Conservation (phyloP, 148 eudicot species). For the Spergularia marina region DNA sequence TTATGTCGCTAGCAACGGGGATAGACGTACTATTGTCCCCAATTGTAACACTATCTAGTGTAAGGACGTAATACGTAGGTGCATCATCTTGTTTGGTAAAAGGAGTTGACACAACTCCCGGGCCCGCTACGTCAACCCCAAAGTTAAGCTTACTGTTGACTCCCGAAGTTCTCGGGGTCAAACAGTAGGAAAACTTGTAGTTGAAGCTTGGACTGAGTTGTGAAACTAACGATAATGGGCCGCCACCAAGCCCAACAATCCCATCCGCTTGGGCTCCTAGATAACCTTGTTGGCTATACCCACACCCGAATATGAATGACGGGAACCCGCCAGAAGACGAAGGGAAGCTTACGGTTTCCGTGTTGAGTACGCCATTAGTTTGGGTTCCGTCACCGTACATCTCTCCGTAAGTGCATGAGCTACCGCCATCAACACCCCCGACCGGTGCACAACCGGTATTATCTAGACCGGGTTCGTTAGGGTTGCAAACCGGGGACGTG, state of each 20-base stretch:
- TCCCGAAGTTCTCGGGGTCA: conserved; percentile 5
- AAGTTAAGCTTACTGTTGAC: conserved; percentile 28
- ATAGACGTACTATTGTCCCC: conserved; percentile 11
- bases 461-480: not conserved
- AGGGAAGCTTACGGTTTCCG: conserved; percentile 19
- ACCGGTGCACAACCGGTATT: not conserved
- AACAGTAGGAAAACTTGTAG: conserved; percentile 41
- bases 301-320: conserved; percentile 28
- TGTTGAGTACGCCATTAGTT: conserved; percentile 11
- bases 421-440: not conserved
- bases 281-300: not conserved
- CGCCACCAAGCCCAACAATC: conserved; percentile 39
- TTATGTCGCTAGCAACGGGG: not conserved
- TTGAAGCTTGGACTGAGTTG: conserved; percentile 27
- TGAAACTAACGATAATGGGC: conserved; percentile 25
- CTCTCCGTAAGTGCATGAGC: not conserved
- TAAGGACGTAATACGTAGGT: conserved; percentile 21
- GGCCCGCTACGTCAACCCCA: conserved; percentile 25
- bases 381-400: conserved; percentile 14
- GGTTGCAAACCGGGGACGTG: conserved; percentile 15
- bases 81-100: not conserved
- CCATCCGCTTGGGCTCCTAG: conserved; percentile 19
- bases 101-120: conserved; percentile 27
- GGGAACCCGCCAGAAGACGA: not conserved
- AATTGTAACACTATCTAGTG: conserved; percentile 27